Evolutionary conservation across 2,329 filamentous ascomycete genomes (phyloP).

Genomic region (Fusarium sp.): DNA sequence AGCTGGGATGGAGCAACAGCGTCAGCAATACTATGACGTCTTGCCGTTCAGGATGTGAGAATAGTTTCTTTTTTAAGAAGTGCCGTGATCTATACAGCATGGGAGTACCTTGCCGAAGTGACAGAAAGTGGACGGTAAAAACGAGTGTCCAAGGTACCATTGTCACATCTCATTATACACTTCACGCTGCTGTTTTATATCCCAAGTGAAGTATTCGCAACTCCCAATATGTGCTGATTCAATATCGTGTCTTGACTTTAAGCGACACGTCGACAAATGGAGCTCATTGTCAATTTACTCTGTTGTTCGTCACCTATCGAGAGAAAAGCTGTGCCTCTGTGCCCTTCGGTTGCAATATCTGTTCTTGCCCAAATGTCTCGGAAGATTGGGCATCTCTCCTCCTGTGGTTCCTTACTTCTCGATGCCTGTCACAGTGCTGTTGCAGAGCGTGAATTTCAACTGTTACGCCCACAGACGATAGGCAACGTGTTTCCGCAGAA

Average conservation of each 20-base stretch:
- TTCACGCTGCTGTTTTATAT: conserved; percentile 42
- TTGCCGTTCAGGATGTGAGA: conserved; percentile 2
- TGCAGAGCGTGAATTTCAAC: conserved; percentile 22
- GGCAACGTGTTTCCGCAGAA: conserved; percentile 43
- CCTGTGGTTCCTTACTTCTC: conserved; percentile 30
- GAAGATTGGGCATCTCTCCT: conserved; percentile 43
- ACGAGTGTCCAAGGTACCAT: conserved; percentile 32
- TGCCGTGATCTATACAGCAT: conserved; percentile 21
- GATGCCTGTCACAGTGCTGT: conserved; percentile 30
- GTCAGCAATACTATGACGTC: conserved; percentile 31
- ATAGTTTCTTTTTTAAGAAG: conserved; percentile 22
- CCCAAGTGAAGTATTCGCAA: conserved; percentile 40
- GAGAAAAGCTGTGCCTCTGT: conserved; percentile 28
- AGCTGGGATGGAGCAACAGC: conserved; percentile 1
- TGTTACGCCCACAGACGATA: conserved; percentile 40
- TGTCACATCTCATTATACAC: conserved; percentile 30
- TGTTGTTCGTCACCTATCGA: conserved; percentile 26
- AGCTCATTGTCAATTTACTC: conserved; percentile 32
- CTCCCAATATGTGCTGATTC: conserved; percentile 31
- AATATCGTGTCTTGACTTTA: conserved; percentile 37
- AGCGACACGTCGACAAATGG: conserved; percentile 44
- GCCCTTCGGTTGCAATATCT: conserved; percentile 34
- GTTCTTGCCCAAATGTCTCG: conserved; percentile 36
- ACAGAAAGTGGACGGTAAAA: conserved; percentile 29
- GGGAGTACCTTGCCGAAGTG: conserved; percentile 29